Evolutionary conservation across 78 protist species (phyloP).

Genomic region (Emiliania huxleyi): DNA sequence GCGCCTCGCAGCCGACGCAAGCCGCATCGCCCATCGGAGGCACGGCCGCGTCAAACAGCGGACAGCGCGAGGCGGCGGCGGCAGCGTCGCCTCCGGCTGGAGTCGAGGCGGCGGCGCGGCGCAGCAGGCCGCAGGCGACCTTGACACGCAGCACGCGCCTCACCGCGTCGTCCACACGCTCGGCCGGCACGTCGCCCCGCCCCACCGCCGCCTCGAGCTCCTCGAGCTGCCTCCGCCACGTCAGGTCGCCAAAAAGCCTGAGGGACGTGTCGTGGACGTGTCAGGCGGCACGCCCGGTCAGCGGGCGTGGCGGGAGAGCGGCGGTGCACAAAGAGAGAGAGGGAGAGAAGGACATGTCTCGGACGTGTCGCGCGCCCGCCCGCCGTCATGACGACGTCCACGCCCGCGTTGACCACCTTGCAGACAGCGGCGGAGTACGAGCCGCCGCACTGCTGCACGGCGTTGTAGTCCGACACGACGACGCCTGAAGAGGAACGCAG

Average conservation of each 20-base stretch:
- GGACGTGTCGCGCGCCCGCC: no score
- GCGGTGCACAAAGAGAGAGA: no score
- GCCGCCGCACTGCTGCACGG: conserved; percentile 5
- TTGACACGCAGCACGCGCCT: background rate
- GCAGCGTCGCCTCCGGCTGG: background rate
- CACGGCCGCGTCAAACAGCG: background rate
- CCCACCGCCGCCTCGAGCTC: background rate
- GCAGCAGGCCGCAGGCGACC: background rate
- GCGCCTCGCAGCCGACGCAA: background rate
- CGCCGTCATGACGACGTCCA: background rate
- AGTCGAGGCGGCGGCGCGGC: background rate
- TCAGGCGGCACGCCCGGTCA: no score
- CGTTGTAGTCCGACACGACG: background rate
- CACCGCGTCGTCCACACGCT: background rate
- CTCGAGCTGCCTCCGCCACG: background rate
- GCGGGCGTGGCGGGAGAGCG: no score
- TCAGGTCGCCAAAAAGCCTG: background rate
- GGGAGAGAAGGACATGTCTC: no score
- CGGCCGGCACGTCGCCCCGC: background rate
- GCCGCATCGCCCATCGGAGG: background rate
- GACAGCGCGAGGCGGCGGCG: background rate
- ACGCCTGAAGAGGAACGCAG: no score
- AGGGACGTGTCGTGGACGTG: no score
- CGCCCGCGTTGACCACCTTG: background rate
- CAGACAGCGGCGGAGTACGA: background rate